Conservation (phyloP, 768 basidiomycete genomes). For the Tricholoma flavovirens region DNA sequence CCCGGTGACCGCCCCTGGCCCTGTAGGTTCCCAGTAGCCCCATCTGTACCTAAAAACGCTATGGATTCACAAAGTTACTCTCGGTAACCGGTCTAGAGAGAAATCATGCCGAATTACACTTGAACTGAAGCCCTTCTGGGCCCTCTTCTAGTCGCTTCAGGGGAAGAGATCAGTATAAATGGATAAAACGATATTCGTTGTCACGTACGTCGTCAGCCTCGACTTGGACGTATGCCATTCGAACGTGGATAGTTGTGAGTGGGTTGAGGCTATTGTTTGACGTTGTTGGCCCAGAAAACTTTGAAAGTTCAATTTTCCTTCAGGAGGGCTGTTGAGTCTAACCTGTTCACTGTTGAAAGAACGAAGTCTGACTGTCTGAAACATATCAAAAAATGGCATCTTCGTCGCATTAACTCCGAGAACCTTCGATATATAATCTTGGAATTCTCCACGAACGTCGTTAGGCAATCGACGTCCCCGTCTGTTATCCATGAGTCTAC, state of each 20-base stretch:
- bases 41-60: conserved; percentile 57
- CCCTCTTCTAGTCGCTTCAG: conserved; percentile 57
- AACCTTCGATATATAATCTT: too few relatives aligned
- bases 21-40: conserved; percentile 21
- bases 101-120: conserved; percentile 40
- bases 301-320: too few relatives aligned
- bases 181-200: not conserved
- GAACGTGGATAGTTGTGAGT: not conserved
- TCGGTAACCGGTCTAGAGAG: not conserved
- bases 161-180: not conserved
- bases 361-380: not conserved
- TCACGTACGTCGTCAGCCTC: conserved; percentile 61
- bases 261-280: not conserved
- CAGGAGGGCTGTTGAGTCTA: too few relatives aligned
- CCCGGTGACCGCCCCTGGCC: conserved; percentile 30
- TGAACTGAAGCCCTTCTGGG: conserved; percentile 66
- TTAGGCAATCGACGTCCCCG: not conserved
- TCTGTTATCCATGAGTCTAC: not conserved
- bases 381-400: too few relatives aligned
- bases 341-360: too few relatives aligned
- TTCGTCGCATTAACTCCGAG: not conserved
- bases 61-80: conserved; percentile 2
- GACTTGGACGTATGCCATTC: conserved; percentile 67
- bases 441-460: too few relatives aligned
- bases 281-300: not conserved